Base-by-base conservation (phyloP, 2,329 filamentous ascomycete genomes). In the Xylaria sp. region DNA sequence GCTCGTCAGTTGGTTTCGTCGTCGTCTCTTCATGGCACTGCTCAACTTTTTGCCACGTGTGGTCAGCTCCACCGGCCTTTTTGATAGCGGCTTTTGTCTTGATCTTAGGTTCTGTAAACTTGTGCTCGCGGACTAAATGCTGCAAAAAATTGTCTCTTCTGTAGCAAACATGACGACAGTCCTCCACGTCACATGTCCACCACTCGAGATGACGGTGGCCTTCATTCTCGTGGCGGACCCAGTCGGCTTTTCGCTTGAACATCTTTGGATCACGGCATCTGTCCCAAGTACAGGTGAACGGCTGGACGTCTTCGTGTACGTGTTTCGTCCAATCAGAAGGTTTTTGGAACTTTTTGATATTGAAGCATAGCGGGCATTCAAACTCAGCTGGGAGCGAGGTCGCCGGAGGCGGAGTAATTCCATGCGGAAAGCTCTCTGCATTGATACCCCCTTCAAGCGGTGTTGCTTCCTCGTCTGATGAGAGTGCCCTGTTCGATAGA, bases 281-380 rank as follows among this genome's bases (percentile, higher is more conserved):
- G 1, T 91, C 89, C 82, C 95, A 97, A 0, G 94, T 97, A 79
- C 94, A 97, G 2, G 93, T 96, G 73, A 97, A 97, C 0, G 94
- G 94, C 76, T 96, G 92, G 0, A 97, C 89, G 76, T 97, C 94
- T 79, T 97, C 94, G 73, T 97, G 93, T 0, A 97, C 92, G 75
- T 97, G 94, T 77, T 97, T 97, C 1, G 94, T 97, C 94, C 94
- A 97, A 79, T 97, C 94, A 0, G 94, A 97, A 17, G 94, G 94
- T 78, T 97, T 97, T 73, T 90, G 88, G 73, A 96, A 94, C 73
- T 89, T 93, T 83, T 96, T 97, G 59, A 89, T 86, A 72, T 90
- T 88, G 81, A 93, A 97, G 80, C 94, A 97, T 25, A 97, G 82
- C 42, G 92, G 90, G 72, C 94, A 97, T 81, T 97, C 94, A 68